Percentiles rank a stretch among this genome's conserved stretches.
Conservation (phyloP, 2,329 filamentous ascomycete species). For the Ophiostoma triangulosporum region DNA sequence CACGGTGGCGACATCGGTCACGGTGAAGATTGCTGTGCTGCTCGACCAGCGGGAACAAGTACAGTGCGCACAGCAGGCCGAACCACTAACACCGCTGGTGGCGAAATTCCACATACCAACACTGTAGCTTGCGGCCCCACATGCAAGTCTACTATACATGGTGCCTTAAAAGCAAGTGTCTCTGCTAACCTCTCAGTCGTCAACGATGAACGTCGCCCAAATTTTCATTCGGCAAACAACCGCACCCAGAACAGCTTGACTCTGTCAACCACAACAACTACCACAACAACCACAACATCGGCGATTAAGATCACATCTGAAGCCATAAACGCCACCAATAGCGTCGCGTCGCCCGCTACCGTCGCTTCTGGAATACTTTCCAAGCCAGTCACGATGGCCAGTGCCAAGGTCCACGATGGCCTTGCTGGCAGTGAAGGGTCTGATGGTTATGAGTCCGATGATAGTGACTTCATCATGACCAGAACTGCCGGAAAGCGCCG, state of each 20-base stretch:
- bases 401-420: slow-evolving; percentile 5
- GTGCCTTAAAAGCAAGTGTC: not conserved
- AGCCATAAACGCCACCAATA: not conserved
- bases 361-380: not conserved
- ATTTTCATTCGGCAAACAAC: not conserved
- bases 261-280: not conserved
- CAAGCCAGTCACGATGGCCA: slow-evolving; percentile 5
- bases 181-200: not conserved
- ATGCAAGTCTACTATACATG: not conserved
- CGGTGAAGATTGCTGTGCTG: not conserved
- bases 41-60: not conserved
- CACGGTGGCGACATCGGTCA: not conserved
- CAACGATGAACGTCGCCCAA: not conserved
- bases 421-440: slow-evolving; percentile 6
- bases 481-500: slow-evolving; percentile 15
- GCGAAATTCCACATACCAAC: not conserved
- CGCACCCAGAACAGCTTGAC: not conserved
- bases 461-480: slow-evolving; percentile 14
- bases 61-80: not conserved
- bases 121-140: not conserved
- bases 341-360: not conserved
- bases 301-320: not conserved
- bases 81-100: not conserved
- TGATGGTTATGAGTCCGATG: slow-evolving; percentile 11
- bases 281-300: not conserved